Evolutionary conservation across 1,284 basidiomycete species (phyloP).

Genomic region (Somion occarium): DNA sequence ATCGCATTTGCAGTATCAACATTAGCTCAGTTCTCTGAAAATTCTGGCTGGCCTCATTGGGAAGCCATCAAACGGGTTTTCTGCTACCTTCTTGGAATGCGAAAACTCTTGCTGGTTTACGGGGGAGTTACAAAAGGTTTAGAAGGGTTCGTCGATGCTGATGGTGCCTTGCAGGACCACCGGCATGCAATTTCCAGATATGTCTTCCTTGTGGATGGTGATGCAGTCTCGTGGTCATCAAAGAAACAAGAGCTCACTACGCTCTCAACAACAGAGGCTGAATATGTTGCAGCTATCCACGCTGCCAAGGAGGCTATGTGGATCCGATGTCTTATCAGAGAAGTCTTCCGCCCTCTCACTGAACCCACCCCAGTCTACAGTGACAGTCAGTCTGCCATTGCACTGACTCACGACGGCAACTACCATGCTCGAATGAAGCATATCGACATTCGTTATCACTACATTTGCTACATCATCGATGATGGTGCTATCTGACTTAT

Average conservation of each 20-base stretch:
- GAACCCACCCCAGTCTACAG: not conserved
- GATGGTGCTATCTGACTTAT: not conserved
- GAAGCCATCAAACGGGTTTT: conserved; percentile 13
- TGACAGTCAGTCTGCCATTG: conserved; percentile 5
- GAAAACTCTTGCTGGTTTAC: conserved; percentile 3
- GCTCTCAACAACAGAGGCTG: conserved; percentile 20
- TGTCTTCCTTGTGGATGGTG: conserved; percentile 17
- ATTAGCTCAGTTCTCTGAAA: conserved; percentile 8
- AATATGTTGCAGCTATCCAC: conserved; percentile 10
- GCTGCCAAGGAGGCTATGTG: conserved; percentile 1
- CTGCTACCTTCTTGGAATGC: conserved; percentile 16
- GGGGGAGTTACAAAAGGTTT: not conserved
- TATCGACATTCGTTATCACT: conserved; percentile 5
- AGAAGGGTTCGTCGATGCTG: not conserved
- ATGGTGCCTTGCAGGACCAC: not conserved
- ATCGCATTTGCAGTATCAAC: conserved; percentile 10
- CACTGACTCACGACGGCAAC: not conserved
- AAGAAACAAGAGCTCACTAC: conserved; percentile 21
- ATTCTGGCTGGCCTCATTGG: conserved; percentile 16
- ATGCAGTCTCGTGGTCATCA: conserved; percentile 20
- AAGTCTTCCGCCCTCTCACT: not conserved
- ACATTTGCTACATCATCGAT: not conserved
- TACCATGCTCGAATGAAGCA: conserved; percentile 5
- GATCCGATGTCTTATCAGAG: not conserved
- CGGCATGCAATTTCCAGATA: conserved; percentile 13